Percentiles rank a stretch among this genome's conserved stretches.
Conservation (phyloP, 768 basidiomycete genomes). For the Leccinum sublutescens region DNA sequence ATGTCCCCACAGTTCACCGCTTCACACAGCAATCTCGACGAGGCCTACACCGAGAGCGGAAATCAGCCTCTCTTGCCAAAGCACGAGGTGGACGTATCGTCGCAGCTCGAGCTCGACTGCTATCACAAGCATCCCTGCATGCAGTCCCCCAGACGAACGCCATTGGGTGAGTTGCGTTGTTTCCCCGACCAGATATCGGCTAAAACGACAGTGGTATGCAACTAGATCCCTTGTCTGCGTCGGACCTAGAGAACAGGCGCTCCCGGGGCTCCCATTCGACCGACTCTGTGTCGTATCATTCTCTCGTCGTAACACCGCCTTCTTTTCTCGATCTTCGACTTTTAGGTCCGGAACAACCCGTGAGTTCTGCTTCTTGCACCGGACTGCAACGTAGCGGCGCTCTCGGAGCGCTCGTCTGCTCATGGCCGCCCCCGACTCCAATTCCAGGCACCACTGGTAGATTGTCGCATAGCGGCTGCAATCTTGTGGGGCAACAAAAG, state of each 20-base stretch:
- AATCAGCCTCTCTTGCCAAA: constrained; percentile 19
- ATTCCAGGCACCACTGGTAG: not conserved
- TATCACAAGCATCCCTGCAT: constrained; percentile 15
- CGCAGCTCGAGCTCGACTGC: constrained; percentile 20
- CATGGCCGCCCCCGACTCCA: constrained; percentile 25
- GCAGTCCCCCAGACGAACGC: constrained; percentile 13
- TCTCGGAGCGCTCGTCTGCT: constrained; percentile 10
- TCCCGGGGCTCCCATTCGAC: constrained; percentile 1
- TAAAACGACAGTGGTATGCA: constrained; percentile 3
- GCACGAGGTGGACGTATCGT: constrained; percentile 14
- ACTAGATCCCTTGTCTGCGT: constrained; percentile 29
- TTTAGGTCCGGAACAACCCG: constrained; percentile 10
- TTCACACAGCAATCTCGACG: constrained; percentile 1
- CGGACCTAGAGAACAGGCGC: constrained; percentile 20
- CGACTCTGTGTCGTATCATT: constrained; percentile 8
- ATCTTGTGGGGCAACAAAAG: constrained; percentile 3
- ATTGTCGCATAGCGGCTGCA: constrained; percentile 1
- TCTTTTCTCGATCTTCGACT: constrained; percentile 16
- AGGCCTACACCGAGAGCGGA: constrained; percentile 10
- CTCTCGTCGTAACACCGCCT: constrained; percentile 4
- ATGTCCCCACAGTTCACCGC: constrained; percentile 15
- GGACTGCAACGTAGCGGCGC: constrained; percentile 9
- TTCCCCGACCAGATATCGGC: not conserved
- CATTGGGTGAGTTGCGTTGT: constrained; percentile 26
- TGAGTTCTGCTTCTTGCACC: constrained; percentile 6